phyloP scores from a whole-genome alignment of 495 filamentous ascomycete species.

The Margaritispora aquatica region DNA sequence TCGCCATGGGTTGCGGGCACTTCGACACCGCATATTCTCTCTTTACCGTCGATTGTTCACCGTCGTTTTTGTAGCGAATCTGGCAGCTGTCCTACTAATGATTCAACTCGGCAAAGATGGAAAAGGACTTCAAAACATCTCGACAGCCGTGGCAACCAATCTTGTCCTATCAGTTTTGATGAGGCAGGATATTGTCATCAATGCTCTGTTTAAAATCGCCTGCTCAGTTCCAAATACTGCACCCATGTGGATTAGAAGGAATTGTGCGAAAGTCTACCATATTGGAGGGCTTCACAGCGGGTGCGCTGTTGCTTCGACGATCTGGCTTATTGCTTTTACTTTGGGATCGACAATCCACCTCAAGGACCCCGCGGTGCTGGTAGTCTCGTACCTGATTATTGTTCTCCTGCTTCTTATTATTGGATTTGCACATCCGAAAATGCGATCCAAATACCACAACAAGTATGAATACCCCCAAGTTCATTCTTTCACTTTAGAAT shows the following conservation, averaged over 20 bases:
- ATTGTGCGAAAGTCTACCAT: constrained; percentile 68
- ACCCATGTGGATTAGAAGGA: constrained; percentile 51
- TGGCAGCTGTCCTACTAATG: not conserved
- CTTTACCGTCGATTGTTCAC: constrained; percentile 1
- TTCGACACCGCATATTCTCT: not conserved
- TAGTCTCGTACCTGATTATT: not conserved
- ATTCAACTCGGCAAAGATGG: not conserved
- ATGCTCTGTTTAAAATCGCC: constrained; percentile 57
- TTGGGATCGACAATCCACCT: constrained; percentile 23
- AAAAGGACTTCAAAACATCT: not conserved
- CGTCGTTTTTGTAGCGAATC: constrained; percentile 1
- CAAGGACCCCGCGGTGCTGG: not conserved
- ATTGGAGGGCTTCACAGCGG: constrained; percentile 73
- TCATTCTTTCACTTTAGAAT: too few species aligned
- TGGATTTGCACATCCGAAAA: constrained; percentile 38
- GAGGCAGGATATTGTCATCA: constrained; percentile 70
- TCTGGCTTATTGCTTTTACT: constrained; percentile 58
- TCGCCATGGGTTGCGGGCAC: not conserved
- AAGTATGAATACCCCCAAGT: too few species aligned
- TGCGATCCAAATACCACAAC: constrained; percentile 52
- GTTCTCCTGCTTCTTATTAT: constrained; percentile 33
- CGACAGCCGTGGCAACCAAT: constrained; percentile 8
- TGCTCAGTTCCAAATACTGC: constrained; percentile 47
- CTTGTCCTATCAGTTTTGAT: constrained; percentile 34
- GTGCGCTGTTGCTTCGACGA: constrained; percentile 55